Evolutionary conservation across 257 asterid genomes (phyloP).

Genomic region (Marsdenia floribunda): DNA sequence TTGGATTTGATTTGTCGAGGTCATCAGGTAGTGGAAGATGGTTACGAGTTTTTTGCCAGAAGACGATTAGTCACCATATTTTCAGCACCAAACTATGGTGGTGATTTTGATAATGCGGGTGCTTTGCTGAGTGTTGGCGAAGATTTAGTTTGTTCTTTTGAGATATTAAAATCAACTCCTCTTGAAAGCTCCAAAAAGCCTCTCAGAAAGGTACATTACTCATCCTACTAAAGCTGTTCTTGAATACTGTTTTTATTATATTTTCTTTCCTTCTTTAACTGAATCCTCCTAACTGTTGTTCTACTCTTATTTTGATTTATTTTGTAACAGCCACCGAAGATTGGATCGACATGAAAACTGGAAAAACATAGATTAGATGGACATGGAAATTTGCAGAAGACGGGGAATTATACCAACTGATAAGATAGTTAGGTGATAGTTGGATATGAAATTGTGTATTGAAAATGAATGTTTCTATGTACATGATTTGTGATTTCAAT

Average conservation of each 20-base stretch:
- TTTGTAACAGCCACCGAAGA: constrained; percentile 30
- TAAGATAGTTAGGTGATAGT: too few species aligned
- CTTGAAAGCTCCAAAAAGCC: constrained; percentile 34
- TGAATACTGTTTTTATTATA: neutral
- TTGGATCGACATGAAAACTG: constrained; percentile 13
- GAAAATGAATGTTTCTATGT: too few species aligned
- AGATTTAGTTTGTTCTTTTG: constrained; percentile 63
- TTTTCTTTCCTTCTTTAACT: neutral
- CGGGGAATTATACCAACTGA: too few species aligned
- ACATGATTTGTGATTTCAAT: too few species aligned
- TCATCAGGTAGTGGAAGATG: constrained; percentile 92
- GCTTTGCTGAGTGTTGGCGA: constrained; percentile 67
- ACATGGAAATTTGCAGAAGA: neutral
- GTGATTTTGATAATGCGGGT: constrained; percentile 78
- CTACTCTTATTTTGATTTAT: neutral
- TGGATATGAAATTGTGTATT: too few species aligned
- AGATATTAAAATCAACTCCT: constrained; percentile 56
- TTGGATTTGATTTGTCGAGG: constrained; percentile 84
- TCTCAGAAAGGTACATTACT: constrained; percentile 54
- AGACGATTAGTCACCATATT: constrained; percentile 62
- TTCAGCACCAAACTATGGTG: constrained; percentile 79
- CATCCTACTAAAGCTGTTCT: neutral
- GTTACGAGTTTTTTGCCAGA: constrained; percentile 78
- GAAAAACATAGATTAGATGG: neutral
- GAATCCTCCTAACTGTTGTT: too few species aligned